These are phyloP conservation scores for Letharia lupina DNA, from an alignment of 495 filamentous ascomycete species.

Conservation along the genomic window DNA sequence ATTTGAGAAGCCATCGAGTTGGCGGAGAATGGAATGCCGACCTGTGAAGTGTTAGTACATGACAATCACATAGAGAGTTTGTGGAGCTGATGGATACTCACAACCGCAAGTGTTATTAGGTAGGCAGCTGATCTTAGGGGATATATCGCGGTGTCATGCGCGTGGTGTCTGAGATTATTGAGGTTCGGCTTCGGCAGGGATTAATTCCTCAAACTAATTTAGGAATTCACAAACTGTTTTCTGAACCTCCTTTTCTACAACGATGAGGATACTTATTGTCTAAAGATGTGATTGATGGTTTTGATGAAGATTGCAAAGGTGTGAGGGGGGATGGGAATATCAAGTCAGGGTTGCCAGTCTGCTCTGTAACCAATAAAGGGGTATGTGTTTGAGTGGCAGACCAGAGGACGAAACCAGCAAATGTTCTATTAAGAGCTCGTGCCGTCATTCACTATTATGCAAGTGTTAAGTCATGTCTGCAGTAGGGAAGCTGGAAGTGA, in stretches of 20 bases:
- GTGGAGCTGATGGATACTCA: slow-evolving; percentile 4
- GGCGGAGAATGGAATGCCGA: slow-evolving; percentile 23
- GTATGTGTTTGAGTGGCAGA: not conserved
- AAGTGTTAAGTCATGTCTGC: not conserved
- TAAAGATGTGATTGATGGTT: not conserved
- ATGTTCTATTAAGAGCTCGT: not conserved
- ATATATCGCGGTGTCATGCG: slow-evolving; percentile 8
- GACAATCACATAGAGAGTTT: not conserved
- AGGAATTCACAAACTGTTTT: not conserved
- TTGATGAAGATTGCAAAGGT: not conserved
- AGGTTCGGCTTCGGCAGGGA: slow-evolving; percentile 8
- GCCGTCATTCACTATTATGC: not conserved
- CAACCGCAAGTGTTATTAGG: not conserved
- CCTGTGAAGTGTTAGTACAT: slow-evolving; percentile 17
- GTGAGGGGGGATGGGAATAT: not conserved
- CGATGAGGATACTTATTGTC: not conserved
- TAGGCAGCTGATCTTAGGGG: not conserved
- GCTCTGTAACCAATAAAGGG: slow-evolving; percentile 6
- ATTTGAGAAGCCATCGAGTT: slow-evolving; percentile 38
- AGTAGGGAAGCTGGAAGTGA: not conserved
- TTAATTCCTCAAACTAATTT: not conserved
- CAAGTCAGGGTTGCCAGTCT: not conserved
- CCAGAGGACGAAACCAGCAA: not conserved
- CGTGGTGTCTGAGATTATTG: slow-evolving; percentile 8
- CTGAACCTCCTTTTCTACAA: not conserved